Evolutionary conservation across 1,139 yeast species (phyloP).

Genomic region (Hanseniaspora gamundiae): DNA sequence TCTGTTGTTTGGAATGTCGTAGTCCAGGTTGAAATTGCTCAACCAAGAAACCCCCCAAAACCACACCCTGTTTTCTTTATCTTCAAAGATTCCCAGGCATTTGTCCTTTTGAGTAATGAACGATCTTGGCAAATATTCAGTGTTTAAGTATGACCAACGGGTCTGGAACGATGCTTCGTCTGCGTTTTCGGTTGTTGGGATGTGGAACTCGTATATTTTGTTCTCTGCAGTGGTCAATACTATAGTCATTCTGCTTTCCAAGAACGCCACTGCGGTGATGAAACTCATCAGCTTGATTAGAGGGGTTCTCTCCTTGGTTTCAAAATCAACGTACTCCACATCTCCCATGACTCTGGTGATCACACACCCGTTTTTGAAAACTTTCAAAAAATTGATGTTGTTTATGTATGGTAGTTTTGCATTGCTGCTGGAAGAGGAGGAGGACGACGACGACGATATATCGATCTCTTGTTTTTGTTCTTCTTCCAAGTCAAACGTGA

Average conservation of each 20-base stretch:
- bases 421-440: conserved; percentile 14
- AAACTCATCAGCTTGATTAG: conserved; percentile 44
- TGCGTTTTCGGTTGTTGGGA: conserved; percentile 15
- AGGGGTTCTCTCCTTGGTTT: conserved; percentile 16
- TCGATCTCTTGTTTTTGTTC: conserved; percentile 28
- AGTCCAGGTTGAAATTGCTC: conserved; percentile 56
- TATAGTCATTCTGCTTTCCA: conserved; percentile 37
- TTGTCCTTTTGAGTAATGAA: conserved; percentile 50
- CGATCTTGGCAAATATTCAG: conserved; percentile 61
- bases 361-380: conserved; percentile 36
- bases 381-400: conserved; percentile 39
- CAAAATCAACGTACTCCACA: conserved; percentile 40
- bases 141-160: conserved; percentile 68
- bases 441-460: conserved; percentile 24
- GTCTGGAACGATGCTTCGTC: conserved; percentile 36
- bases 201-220: conserved; percentile 55
- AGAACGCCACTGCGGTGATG: conserved; percentile 53
- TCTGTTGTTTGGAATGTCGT: conserved; percentile 39
- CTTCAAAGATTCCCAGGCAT: conserved; percentile 58
- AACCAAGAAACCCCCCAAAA: conserved; percentile 84
- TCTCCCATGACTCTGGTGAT: conserved; percentile 54
- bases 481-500: conserved; percentile 35
- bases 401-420: conserved; percentile 28
- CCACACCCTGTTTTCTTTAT: conserved; percentile 47
- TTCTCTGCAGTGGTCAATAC: conserved; percentile 64